Evolutionary conservation across 768 basidiomycete genomes (phyloP).

Genomic region (Candolleomyces eurysporus): DNA sequence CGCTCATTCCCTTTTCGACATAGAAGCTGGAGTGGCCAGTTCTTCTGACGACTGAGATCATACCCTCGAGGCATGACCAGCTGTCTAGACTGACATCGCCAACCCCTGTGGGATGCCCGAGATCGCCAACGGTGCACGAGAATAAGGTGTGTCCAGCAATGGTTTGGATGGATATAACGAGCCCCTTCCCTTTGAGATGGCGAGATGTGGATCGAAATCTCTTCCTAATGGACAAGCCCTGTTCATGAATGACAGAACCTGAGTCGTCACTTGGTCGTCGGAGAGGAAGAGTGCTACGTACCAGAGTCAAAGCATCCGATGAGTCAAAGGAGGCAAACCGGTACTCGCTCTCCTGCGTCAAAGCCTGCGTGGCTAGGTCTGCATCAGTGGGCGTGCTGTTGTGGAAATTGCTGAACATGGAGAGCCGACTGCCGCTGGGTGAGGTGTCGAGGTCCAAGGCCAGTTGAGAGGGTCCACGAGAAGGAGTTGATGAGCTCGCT

Average conservation of each 20-base stretch:
- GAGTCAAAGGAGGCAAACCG: constrained; percentile 75
- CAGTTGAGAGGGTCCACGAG: not conserved
- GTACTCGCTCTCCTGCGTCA: constrained; percentile 66
- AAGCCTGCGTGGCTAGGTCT: constrained; percentile 67
- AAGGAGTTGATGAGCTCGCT: no score
- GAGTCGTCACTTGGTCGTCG: not conserved
- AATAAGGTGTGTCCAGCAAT: constrained; percentile 79
- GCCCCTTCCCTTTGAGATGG: constrained; percentile 74
- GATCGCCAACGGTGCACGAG: constrained; percentile 80
- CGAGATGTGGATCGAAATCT: constrained; percentile 74
- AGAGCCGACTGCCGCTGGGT: no score
- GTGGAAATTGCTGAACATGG: constrained; percentile 66
- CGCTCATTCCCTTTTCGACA: constrained; percentile 83
- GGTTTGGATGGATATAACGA: constrained; percentile 77
- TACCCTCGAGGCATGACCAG: constrained; percentile 75
- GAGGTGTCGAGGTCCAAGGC: not conserved
- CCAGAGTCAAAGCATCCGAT: constrained; percentile 77
- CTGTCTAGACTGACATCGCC: constrained; percentile 80
- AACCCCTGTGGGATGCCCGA: constrained; percentile 61
- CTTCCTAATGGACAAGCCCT: constrained; percentile 76
- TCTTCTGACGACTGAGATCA: constrained; percentile 74
- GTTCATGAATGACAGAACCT: not conserved
- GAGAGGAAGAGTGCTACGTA: constrained; percentile 21
- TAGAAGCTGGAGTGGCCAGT: constrained; percentile 86
- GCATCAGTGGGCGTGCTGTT: constrained; percentile 65